phyloP scores from a whole-genome alignment of 306 rosid species.

The Acmispon strigosus region DNA sequence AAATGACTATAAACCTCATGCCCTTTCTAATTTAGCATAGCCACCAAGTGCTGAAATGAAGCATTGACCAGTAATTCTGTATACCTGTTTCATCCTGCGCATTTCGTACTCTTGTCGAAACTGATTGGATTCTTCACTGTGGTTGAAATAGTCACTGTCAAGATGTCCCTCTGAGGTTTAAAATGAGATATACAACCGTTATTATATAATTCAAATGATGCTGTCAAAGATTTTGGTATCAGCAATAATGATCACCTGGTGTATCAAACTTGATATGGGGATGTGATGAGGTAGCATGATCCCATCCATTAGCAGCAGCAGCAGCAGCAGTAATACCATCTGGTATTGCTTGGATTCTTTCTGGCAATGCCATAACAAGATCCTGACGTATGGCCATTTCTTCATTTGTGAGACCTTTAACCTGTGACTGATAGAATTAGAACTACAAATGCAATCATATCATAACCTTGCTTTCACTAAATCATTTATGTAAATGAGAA shows the following conservation, averaged over 20 bases:
- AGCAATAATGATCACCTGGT: constrained; percentile 36
- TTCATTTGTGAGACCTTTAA: constrained; percentile 69
- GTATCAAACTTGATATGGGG: constrained; percentile 59
- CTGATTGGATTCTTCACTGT: constrained; percentile 65
- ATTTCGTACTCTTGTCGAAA: constrained; percentile 74
- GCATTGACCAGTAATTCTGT: constrained; percentile 22
- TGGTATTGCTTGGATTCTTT: constrained; percentile 75
- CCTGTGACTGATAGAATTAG: constrained; percentile 36
- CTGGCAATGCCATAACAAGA: constrained; percentile 57
- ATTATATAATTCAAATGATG: background rate
- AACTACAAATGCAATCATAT: background rate
- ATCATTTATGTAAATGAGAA: background rate
- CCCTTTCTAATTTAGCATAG: background rate
- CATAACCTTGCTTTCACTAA: background rate
- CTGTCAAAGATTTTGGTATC: background rate
- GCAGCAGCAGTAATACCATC: constrained; percentile 52
- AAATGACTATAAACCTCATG: background rate
- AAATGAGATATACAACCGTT: background rate
- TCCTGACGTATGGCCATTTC: constrained; percentile 53
- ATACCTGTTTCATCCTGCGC: constrained; percentile 82
- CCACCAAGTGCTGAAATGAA: constrained; percentile 13
- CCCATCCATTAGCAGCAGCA: constrained; percentile 45
- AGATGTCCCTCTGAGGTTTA: constrained; percentile 34
- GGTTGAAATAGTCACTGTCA: constrained; percentile 47
- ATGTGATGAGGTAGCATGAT: constrained; percentile 29